These are phyloP conservation scores for Rhododendron vialii DNA, from an alignment of 148 eudicot genomes.

Conservation along the genomic window DNA sequence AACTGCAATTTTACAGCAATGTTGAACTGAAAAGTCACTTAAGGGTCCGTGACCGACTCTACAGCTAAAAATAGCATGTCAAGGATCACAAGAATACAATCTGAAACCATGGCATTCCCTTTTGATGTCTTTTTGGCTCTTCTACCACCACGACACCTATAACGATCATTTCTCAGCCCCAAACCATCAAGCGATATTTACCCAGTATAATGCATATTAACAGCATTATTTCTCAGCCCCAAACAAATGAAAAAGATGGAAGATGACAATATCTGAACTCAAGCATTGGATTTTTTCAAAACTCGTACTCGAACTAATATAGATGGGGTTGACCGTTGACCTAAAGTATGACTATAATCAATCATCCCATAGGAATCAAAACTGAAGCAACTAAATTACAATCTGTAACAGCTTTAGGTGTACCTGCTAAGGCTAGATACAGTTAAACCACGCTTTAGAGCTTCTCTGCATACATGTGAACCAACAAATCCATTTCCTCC, in stretches of 20 bases:
- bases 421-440: constrained; percentile 69
- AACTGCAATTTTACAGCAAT: constrained; percentile 1
- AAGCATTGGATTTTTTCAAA: neutral
- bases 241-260: neutral
- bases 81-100: neutral
- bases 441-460: constrained; percentile 46
- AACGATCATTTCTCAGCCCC: neutral
- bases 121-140: neutral
- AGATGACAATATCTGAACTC: neutral
- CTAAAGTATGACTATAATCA: neutral
- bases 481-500: constrained; percentile 75
- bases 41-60: neutral
- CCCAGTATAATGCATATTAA: neutral
- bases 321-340: neutral
- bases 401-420: neutral
- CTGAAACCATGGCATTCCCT: neutral
- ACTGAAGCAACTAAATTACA: neutral
- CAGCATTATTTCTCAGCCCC: neutral
- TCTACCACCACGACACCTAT: neutral
- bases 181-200: neutral
- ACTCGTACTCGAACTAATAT: neutral
- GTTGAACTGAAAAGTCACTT: constrained; percentile 1
- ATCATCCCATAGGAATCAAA: neutral
- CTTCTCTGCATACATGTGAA: constrained; percentile 60
- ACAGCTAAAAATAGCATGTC: neutral